These are phyloP conservation scores for Populus hybrid DNA, from an alignment of 441 rosid genomes.

Conservation along the genomic window DNA sequence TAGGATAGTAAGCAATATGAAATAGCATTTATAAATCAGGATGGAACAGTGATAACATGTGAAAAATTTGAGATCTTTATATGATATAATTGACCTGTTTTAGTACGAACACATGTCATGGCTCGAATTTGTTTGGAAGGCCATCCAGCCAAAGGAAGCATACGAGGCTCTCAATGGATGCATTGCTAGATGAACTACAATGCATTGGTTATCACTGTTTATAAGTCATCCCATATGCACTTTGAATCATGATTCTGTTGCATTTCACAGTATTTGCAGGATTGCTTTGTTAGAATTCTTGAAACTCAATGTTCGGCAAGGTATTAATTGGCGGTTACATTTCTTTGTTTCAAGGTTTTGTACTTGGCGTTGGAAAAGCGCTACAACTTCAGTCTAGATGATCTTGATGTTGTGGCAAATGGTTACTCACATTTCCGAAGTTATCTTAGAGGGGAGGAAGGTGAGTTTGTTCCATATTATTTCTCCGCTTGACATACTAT, in stretches of 20 bases:
- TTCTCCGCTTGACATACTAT: neutral
- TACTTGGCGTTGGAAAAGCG: conserved; percentile 87
- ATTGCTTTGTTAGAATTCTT: neutral
- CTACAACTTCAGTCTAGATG: conserved; percentile 77
- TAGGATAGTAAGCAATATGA: neutral
- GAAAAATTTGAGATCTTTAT: neutral
- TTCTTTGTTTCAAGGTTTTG: conserved; percentile 45
- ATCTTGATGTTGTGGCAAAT: conserved; percentile 69
- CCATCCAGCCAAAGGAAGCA: neutral
- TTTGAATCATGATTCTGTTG: neutral
- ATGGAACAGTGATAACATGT: neutral
- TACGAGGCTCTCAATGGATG: neutral
- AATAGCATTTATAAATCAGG: neutral
- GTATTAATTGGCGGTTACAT: neutral
- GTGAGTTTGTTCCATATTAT: conserved; percentile 21
- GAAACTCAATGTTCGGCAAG: neutral
- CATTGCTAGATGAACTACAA: neutral
- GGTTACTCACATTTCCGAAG: conserved; percentile 74
- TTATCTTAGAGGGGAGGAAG: conserved; percentile 44
- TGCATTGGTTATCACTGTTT: neutral
- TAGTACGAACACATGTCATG: too few species aligned
- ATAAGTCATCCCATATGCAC: neutral
- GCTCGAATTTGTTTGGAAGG: too few species aligned
- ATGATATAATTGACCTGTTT: too few species aligned
- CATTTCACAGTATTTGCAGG: neutral